A percentile compares a stretch with the other conserved stretches of the same genome.
Conservation (phyloP, 2,329 filamentous ascomycete species). For the Penicillium sp. region DNA sequence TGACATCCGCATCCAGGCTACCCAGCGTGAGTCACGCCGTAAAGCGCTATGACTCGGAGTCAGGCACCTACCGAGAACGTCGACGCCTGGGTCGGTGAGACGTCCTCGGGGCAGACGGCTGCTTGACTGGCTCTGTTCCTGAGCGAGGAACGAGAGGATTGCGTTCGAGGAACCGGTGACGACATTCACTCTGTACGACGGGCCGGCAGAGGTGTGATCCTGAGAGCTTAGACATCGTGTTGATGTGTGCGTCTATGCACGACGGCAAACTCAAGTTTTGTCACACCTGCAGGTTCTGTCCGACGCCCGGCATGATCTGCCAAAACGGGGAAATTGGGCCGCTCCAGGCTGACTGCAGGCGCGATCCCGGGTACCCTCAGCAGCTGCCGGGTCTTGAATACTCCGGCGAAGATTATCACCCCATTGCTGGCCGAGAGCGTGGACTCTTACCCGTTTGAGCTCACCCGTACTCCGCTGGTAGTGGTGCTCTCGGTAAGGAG, state of each 20-base stretch:
- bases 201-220: too few relatives aligned
- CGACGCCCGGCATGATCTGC: neutral
- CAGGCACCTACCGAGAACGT: neutral
- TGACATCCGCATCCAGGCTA: too few relatives aligned
- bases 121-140: neutral
- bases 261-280: neutral
- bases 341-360: neutral
- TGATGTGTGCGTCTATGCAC: too few relatives aligned
- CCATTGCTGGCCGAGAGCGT: constrained; percentile 35
- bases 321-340: neutral
- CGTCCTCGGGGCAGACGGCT: neutral
- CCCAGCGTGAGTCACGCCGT: too few relatives aligned
- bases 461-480: constrained; percentile 17
- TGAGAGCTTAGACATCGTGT: neutral
- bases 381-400: constrained; percentile 39
- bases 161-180: neutral
- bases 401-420: constrained; percentile 51
- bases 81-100: neutral
- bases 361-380: constrained; percentile 18
- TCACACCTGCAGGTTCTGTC: neutral
- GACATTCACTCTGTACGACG: neutral
- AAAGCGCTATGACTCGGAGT: too few relatives aligned
- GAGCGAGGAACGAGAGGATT: neutral
- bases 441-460: neutral
- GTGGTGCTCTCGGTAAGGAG: constrained; percentile 10